These are phyloP conservation scores for Primulina tabacum DNA, from an alignment of 257 asterid genomes.

Conservation along the genomic window DNA sequence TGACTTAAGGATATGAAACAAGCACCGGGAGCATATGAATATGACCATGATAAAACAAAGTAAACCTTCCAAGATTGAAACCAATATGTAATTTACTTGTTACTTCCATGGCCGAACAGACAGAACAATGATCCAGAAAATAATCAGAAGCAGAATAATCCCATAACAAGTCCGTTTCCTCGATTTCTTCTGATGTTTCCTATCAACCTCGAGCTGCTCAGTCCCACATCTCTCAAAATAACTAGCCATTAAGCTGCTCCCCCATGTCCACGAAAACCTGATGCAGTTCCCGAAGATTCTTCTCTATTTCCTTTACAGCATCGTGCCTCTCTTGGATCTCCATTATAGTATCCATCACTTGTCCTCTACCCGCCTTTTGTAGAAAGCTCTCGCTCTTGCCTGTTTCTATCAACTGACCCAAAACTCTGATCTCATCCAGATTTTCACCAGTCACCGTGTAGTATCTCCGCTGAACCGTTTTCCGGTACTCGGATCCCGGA, in stretches of 20 bases:
- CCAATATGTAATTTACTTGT: not conserved
- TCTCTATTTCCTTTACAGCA: constrained; percentile 22
- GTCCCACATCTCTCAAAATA: constrained; percentile 18
- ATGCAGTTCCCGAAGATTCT: constrained; percentile 21
- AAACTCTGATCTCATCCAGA: not conserved
- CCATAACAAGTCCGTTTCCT: constrained; percentile 24
- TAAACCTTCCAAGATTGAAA: too few species aligned
- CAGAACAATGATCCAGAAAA: constrained; percentile 4
- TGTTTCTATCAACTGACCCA: constrained; percentile 9
- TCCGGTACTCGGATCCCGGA: constrained; percentile 8
- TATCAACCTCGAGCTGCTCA: constrained; percentile 19
- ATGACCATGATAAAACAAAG: too few species aligned
- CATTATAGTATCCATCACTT: constrained; percentile 22
- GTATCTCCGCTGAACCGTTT: constrained; percentile 17
- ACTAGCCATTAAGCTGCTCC: constrained; percentile 14
- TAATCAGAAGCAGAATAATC: constrained; percentile 7
- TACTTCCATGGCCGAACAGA: not conserved
- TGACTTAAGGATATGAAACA: too few species aligned
- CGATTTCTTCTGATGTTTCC: constrained; percentile 18
- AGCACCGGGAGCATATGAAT: too few species aligned
- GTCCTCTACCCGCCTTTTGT: constrained; percentile 25
- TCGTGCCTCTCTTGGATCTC: constrained; percentile 21
- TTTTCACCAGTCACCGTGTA: constrained; percentile 21
- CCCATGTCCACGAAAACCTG: constrained; percentile 25
- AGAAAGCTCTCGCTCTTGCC: constrained; percentile 19